These are phyloP conservation scores for Globisporangium nagaii DNA, from an alignment of 352 stramenopile species.

Conservation along the genomic window DNA sequence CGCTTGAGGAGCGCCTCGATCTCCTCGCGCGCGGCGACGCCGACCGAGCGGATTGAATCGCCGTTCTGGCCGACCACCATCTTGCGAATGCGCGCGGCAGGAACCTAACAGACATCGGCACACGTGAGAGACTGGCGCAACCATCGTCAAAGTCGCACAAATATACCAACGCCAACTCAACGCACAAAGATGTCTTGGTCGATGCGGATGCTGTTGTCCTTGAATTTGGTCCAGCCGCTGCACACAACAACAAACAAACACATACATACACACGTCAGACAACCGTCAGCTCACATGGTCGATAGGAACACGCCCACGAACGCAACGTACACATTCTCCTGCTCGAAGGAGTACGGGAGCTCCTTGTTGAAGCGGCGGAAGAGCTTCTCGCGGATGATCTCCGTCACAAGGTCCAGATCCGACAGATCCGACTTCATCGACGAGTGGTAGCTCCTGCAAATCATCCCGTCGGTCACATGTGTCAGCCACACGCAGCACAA, in stretches of 20 bases:
- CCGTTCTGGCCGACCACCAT: conserved; percentile 80
- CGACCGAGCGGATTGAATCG: conserved; percentile 68
- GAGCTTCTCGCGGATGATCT: conserved; percentile 88
- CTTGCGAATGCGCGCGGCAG: conserved; percentile 63
- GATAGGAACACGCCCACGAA: not conserved
- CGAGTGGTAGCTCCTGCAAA: conserved; percentile 71
- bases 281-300: not conserved
- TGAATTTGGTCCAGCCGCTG: conserved; percentile 83
- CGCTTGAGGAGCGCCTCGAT: conserved; percentile 69
- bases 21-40: conserved; percentile 65
- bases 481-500: not conserved
- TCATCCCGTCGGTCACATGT: not conserved
- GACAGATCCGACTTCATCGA: conserved; percentile 81
- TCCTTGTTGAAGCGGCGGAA: conserved; percentile 87
- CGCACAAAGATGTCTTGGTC: conserved; percentile 87
- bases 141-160: too few species aligned
- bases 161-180: too few species aligned
- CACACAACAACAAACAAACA: not conserved
- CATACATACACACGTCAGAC: not conserved
- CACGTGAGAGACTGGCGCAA: too few species aligned
- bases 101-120: conserved; percentile 35
- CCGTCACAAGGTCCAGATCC: conserved; percentile 75
- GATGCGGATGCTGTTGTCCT: conserved; percentile 81
- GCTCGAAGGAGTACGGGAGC: conserved; percentile 75
- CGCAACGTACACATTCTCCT: conserved; percentile 69